Conservation (phyloP, 768 basidiomycete species). For the Xanthoconium stramineum region DNA sequence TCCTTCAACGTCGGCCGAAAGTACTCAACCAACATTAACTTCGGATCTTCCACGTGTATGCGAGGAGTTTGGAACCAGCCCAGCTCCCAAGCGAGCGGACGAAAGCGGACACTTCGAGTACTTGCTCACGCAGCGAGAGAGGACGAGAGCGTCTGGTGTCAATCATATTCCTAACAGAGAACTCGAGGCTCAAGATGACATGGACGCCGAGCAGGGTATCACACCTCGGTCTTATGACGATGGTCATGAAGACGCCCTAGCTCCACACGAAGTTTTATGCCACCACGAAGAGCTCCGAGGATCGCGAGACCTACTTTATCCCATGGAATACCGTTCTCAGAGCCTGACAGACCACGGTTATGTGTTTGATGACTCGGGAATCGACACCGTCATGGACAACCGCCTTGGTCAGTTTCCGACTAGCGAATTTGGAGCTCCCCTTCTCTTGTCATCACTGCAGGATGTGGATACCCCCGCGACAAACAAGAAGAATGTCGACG, state of each 20-base stretch:
- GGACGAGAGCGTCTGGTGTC: constrained; percentile 11
- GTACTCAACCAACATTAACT: not conserved
- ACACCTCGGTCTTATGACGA: not conserved
- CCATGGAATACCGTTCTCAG: not conserved
- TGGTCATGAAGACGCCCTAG: not conserved
- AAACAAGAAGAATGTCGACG: constrained; percentile 15
- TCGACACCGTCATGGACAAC: constrained; percentile 12
- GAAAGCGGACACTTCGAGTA: constrained; percentile 16
- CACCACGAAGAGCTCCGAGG: not conserved
- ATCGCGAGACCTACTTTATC: not conserved
- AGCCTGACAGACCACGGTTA: not conserved
- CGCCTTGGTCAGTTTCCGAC: not conserved
- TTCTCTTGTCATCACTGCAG: constrained; percentile 4
- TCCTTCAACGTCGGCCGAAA: constrained; percentile 9
- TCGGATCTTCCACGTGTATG: constrained; percentile 17
- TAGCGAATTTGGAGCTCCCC: constrained; percentile 3
- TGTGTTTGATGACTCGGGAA: constrained; percentile 15
- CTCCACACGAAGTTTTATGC: not conserved
- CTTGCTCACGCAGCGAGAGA: constrained; percentile 27
- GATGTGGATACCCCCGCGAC: not conserved
- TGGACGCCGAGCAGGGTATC: not conserved
- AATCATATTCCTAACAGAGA: not conserved
- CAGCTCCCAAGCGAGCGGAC: constrained; percentile 14
- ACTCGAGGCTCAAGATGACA: not conserved
- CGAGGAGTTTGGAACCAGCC: constrained; percentile 26